A percentile compares a stretch with the other conserved stretches of the same genome.
phyloP scores from a whole-genome alignment of 345 rosid species.

The Rhodomyrtus tomentosa region DNA sequence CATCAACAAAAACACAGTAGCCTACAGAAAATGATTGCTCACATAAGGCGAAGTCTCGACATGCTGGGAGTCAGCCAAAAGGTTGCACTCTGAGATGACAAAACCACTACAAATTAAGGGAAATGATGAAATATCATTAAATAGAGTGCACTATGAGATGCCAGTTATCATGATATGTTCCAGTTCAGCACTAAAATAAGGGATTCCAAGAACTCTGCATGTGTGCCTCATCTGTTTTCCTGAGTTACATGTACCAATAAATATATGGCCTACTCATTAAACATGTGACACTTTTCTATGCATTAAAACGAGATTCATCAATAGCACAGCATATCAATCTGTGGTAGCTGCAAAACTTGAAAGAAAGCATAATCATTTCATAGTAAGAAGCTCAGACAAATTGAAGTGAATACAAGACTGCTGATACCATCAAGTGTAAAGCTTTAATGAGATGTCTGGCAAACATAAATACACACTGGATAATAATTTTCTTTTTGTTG shows the following conservation, averaged over 20 bases:
- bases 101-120: background rate
- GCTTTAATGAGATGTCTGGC: background rate
- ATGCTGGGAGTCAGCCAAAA: background rate
- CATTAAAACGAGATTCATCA: background rate
- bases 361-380: background rate
- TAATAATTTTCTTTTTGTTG: background rate
- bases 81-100: background rate
- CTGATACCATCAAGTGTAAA: background rate
- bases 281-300: background rate
- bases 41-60: background rate
- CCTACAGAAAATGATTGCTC: constrained; percentile 23
- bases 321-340: background rate
- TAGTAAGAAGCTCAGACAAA: background rate
- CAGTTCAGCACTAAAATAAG: background rate
- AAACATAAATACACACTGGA: background rate
- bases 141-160: background rate
- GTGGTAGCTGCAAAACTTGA: background rate
- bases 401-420: background rate
- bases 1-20: constrained; percentile 87
- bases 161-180: background rate
- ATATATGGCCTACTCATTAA: background rate
- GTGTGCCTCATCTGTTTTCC: background rate
- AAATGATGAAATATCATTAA: background rate
- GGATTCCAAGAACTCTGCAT: background rate
- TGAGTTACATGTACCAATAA: background rate